phyloP scores from a whole-genome alignment of 345 rosid genomes.

The Eucalyptus cloeziana region DNA sequence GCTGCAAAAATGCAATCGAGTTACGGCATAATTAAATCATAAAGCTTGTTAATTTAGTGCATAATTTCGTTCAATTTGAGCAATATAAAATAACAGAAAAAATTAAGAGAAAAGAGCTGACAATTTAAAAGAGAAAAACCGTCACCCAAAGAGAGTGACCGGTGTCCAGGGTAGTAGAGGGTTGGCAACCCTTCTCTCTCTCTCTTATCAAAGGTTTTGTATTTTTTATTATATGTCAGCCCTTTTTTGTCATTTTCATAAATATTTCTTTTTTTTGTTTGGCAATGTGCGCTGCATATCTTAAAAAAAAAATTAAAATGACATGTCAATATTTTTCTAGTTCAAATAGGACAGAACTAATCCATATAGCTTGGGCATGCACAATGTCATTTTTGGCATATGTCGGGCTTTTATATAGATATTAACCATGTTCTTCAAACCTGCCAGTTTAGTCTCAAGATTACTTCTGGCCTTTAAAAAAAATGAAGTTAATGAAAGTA shows the following conservation, averaged over 20 bases:
- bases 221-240: neutral
- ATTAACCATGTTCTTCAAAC: too few species aligned
- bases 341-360: neutral
- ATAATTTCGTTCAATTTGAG: too few species aligned
- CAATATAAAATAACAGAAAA: fast-evolving
- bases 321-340: neutral
- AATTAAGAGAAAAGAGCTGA: too few species aligned
- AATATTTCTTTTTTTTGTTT: neutral
- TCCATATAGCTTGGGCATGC: neutral
- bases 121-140: neutral
- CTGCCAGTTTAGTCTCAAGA: too few species aligned
- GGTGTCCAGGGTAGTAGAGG: neutral
- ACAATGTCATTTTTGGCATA: too few species aligned
- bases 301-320: neutral
- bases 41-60: too few species aligned
- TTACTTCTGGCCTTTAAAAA: too few species aligned
- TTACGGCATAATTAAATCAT: too few species aligned
- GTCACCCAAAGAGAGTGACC: neutral
- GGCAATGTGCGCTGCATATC: fast-evolving
- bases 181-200: neutral
- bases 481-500: neutral
- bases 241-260: neutral
- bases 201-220: neutral
- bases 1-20: too few species aligned
- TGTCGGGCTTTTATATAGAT: too few species aligned